These are phyloP conservation scores for Kluyveromyces starmeri DNA, from an alignment of 805 yeast genomes.

Conservation along the genomic window DNA sequence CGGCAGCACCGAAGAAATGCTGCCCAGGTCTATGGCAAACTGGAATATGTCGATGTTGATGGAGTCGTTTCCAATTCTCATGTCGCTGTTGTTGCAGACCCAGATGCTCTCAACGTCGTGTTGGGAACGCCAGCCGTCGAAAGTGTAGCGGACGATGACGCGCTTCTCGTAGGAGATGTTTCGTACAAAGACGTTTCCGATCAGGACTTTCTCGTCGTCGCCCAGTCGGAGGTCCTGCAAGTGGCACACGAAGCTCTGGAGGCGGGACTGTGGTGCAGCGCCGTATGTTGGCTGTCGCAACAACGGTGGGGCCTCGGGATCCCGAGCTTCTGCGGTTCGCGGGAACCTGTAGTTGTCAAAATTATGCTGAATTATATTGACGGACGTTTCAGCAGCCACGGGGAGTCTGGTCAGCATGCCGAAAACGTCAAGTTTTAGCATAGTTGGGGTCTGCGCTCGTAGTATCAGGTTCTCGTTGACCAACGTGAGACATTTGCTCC, in stretches of 20 bases:
- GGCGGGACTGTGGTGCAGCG: no score
- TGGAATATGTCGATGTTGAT: constrained; percentile 24
- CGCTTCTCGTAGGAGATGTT: constrained; percentile 62
- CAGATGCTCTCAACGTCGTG: constrained; percentile 23
- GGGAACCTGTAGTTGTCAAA: no score
- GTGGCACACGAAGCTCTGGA: constrained; percentile 9
- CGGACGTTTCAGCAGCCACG: no score
- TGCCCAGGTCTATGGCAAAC: constrained; percentile 17
- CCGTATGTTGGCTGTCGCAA: constrained; percentile 7
- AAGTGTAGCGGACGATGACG: constrained; percentile 64
- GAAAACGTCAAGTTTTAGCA: constrained; percentile 36
- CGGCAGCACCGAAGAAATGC: neutral
- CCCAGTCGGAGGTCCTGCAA: constrained; percentile 57
- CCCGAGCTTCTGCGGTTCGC: no score
- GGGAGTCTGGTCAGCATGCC: constrained; percentile 42
- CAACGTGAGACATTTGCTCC: constrained; percentile 14
- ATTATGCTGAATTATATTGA: no score
- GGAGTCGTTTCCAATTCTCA: constrained; percentile 15
- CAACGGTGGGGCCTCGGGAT: constrained; percentile 1
- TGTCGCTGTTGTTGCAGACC: constrained; percentile 22
- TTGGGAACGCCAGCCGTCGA: constrained; percentile 68
- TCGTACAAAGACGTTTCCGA: constrained; percentile 72
- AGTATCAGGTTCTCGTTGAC: constrained; percentile 8
- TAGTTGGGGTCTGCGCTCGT: constrained; percentile 38
- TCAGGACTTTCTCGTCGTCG: constrained; percentile 45